These are phyloP conservation scores for Penicillium ochrochloron DNA, from an alignment of 495 filamentous ascomycete species.

Conservation along the genomic window DNA sequence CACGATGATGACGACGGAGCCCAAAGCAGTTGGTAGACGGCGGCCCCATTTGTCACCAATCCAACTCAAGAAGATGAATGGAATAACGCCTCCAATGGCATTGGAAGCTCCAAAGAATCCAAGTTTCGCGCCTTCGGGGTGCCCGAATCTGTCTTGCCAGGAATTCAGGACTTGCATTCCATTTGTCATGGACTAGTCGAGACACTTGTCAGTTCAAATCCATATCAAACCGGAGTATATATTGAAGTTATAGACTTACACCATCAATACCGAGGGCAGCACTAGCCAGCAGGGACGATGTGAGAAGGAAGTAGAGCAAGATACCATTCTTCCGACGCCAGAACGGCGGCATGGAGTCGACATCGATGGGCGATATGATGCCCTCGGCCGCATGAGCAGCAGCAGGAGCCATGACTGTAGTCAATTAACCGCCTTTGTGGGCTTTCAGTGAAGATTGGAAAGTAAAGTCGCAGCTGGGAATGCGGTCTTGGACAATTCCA, in stretches of 20 bases:
- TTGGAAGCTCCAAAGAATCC: slow-evolving; percentile 68
- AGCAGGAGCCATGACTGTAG: slow-evolving; percentile 26
- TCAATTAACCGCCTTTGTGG: neutral
- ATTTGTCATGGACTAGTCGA: slow-evolving; percentile 37
- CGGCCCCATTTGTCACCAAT: slow-evolving; percentile 64
- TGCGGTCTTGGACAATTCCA: neutral
- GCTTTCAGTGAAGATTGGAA: neutral
- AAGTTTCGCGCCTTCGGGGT: slow-evolving; percentile 56
- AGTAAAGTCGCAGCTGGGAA: neutral
- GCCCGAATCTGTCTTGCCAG: slow-evolving; percentile 37
- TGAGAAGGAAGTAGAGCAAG: slow-evolving; percentile 37
- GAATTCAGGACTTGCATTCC: slow-evolving; percentile 38
- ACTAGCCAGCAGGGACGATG: slow-evolving; percentile 36
- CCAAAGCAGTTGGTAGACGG: slow-evolving; percentile 60
- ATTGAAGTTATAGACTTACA: slow-evolving; percentile 15
- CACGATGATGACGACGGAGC: slow-evolving; percentile 63
- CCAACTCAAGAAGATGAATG: slow-evolving; percentile 64
- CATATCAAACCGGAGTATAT: neutral
- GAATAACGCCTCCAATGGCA: slow-evolving; percentile 65
- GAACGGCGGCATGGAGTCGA: slow-evolving; percentile 32
- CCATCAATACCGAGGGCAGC: slow-evolving; percentile 36
- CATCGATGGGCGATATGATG: slow-evolving; percentile 34
- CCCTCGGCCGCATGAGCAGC: slow-evolving; percentile 29
- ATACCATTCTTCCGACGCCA: slow-evolving; percentile 39
- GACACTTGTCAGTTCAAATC: neutral